Conservation (phyloP, 805 yeast genomes). For the Wickerhamiella slavikovae region DNA sequence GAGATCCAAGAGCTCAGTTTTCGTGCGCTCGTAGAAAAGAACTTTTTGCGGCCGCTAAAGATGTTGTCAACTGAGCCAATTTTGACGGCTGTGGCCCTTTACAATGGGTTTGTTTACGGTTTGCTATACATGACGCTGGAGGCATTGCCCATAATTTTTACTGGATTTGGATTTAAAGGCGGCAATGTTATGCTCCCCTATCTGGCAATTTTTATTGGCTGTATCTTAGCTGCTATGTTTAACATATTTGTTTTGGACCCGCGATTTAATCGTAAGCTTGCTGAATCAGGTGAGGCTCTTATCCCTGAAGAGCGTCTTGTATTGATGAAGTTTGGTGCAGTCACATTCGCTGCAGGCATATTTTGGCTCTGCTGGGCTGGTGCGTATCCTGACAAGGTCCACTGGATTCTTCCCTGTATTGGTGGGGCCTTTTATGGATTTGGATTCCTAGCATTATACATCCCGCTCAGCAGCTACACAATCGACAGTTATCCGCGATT, state of each 20-base stretch:
- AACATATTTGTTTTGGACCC: conserved; percentile 34
- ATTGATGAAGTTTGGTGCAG: conserved; percentile 52
- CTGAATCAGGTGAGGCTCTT: conserved; percentile 32
- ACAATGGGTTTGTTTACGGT: conserved; percentile 65
- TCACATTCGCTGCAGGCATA: conserved; percentile 56
- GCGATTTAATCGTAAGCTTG: conserved; percentile 27
- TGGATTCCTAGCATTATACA: conserved; percentile 47
- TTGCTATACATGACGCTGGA: conserved; percentile 52
- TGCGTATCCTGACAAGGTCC: conserved; percentile 43
- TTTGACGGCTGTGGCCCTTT: conserved; percentile 41
- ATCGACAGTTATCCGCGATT: conserved; percentile 47
- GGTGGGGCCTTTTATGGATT: conserved; percentile 46
- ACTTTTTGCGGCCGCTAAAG: conserved; percentile 42
- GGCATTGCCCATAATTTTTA: conserved; percentile 57
- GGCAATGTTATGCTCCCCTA: conserved; percentile 68
- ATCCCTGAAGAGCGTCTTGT: conserved; percentile 67
- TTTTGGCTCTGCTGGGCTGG: conserved; percentile 87
- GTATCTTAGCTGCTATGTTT: conserved; percentile 21
- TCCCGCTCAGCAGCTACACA: conserved; percentile 49
- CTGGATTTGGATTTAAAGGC: conserved; percentile 33
- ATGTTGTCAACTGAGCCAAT: conserved; percentile 59
- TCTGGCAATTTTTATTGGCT: conserved; percentile 50
- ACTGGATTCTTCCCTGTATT: conserved; percentile 64
- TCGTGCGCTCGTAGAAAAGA: conserved; percentile 39
- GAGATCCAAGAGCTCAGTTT: conserved; percentile 41